These are phyloP conservation scores for Neofusicoccum ribis DNA, from an alignment of 2,329 filamentous ascomycete genomes.

Conservation along the genomic window DNA sequence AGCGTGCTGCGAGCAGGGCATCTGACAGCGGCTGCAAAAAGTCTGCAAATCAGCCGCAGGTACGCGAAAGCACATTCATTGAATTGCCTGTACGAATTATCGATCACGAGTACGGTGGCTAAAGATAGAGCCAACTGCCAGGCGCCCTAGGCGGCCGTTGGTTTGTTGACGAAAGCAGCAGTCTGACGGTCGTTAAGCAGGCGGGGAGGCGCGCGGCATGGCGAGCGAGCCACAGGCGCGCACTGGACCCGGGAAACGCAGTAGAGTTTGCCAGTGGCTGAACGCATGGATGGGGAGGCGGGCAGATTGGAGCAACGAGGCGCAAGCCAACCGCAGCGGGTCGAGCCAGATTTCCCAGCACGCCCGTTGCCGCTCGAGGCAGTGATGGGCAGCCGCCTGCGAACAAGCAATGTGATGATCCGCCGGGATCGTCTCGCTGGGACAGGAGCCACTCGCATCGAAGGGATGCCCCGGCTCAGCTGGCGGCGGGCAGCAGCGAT, in stretches of 20 bases:
- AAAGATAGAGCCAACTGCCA: conserved; percentile 9
- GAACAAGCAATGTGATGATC: conserved; percentile 20
- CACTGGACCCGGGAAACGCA: conserved; percentile 14
- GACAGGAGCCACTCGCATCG: conserved; percentile 14
- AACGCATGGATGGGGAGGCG: conserved; percentile 20
- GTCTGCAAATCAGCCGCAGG: conserved; percentile 17
- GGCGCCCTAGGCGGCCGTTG: conserved; percentile 2
- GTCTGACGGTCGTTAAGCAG: conserved; percentile 12
- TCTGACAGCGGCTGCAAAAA: conserved; percentile 11
- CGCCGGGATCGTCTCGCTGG: conserved; percentile 16
- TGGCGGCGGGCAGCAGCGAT: conserved; percentile 7
- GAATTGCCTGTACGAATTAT: conserved; percentile 11
- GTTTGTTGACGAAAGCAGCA: conserved; percentile 13
- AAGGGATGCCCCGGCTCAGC: conserved; percentile 16
- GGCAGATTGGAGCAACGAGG: conserved; percentile 18
- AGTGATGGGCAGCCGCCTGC: conserved; percentile 19
- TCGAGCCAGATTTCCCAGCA: conserved; percentile 16
- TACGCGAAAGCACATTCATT: conserved; percentile 3
- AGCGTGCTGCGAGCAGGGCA: neutral
- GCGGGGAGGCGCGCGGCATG: conserved; percentile 14
- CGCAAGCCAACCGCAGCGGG: conserved; percentile 20
- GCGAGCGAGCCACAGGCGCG: conserved; percentile 8
- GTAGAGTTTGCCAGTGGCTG: conserved; percentile 19
- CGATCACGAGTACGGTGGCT: conserved; percentile 10
- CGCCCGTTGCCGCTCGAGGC: conserved; percentile 18